Base-by-base conservation (phyloP, 768 basidiomycete genomes). In the Pisolithus marmoratus region DNA sequence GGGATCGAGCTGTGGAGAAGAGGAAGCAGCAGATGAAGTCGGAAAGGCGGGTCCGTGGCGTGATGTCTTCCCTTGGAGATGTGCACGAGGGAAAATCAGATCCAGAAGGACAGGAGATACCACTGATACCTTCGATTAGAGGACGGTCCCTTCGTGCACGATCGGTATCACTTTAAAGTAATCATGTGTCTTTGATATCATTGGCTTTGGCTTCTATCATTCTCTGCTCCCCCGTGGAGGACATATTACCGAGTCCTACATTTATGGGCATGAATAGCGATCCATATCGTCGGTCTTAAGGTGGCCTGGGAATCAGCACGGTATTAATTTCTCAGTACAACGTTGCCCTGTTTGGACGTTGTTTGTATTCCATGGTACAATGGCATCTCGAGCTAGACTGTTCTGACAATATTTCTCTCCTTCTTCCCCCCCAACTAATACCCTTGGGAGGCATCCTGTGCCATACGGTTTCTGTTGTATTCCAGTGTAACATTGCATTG, bases 1-100 rank as follows among this genome's bases (percentile, higher is more conserved):
- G 81, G 79, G 74, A 81, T 49, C 67, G 58, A 1, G 78, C 76
- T 0, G 57, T 79, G 22, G 38, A 51, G 40, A 51, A 58, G 46
- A 57, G n/a, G 45, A n/a, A 26, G 17, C 15, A n/a, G 14, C 38
- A 19, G 38, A 38, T 31, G 41, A 44, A 23, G 24, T 14, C 12
- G 23, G 44, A 49, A 34, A 22, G 19, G 29, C 20, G 14, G n/a
- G 15, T 34, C 14, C 5, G 34, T 6, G 27, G 36, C 24, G 27
- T 37, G 22, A 23, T 19, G 20, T 12, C n/a, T 36, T 31, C 46
- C 17, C n/a, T 20, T 34, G 19, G 19, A 31, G 9, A 36, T 34
- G 15, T 8, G 11, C 9, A 20, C 23, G 20, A 31, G 19, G 46
- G 20, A 20, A 47, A 45, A 19, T 29, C 12, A 15, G 43, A 8